Conservation (phyloP, 2,329 filamentous ascomycete species). For the Verticillium isaacii region DNA sequence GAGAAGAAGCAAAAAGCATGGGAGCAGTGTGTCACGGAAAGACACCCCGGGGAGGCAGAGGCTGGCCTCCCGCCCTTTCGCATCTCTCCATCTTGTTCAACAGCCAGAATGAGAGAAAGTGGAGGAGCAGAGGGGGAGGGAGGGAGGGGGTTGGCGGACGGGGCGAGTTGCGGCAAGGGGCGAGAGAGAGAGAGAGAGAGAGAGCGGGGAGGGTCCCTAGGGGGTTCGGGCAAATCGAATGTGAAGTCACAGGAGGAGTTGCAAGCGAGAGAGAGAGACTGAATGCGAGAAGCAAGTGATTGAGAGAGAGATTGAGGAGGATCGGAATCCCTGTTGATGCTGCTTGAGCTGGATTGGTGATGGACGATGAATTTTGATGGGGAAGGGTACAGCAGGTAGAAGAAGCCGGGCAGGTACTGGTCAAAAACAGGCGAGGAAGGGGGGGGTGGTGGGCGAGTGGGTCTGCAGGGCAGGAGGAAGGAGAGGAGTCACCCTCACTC, state of each 20-base stretch:
- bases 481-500: background rate
- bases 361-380: background rate
- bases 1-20: too few relatives aligned
- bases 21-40: background rate
- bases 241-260: background rate
- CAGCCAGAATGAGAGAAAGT: background rate
- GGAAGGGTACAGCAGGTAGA: too few relatives aligned
- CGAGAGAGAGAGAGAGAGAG: background rate
- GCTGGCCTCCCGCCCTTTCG: background rate
- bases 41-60: background rate
- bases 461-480: background rate
- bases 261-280: background rate
- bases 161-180: background rate
- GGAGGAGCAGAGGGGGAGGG: background rate
- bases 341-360: constrained; percentile 2
- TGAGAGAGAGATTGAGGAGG: constrained; percentile 7
- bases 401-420: background rate
- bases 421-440: background rate
- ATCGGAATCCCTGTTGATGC: constrained; percentile 10
- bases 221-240: background rate
- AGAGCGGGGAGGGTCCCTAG: background rate
- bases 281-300: background rate
- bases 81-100: background rate
- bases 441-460: background rate
- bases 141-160: too few relatives aligned